Conservation (phyloP, 208 protist genomes). For the Strigomonas culicis region DNA sequence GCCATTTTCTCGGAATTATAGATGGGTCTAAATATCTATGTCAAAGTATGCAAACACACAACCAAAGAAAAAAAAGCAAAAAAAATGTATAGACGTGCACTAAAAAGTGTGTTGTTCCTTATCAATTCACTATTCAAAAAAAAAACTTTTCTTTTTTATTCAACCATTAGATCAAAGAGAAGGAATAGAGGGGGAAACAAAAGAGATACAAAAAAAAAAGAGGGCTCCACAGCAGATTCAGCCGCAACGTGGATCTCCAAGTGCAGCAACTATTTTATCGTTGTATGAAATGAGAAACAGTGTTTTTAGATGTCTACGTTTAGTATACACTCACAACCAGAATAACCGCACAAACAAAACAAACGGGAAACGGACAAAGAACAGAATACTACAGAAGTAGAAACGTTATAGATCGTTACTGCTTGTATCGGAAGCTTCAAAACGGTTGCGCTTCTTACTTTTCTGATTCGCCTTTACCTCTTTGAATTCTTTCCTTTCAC, state of each 20-base stretch:
- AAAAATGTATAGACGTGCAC: not conserved
- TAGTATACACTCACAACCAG: not conserved
- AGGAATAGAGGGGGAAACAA: not conserved
- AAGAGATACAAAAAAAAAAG: slow-evolving; percentile 2
- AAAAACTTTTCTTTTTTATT: slow-evolving; percentile 1
- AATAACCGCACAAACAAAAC: not conserved
- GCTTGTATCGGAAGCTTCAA: not conserved
- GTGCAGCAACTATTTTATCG: too few species aligned
- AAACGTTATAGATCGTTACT: not conserved
- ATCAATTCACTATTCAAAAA: not conserved
- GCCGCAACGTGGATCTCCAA: too few species aligned
- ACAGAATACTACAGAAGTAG: not conserved
- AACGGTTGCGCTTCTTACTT: not conserved
- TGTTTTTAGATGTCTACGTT: too few species aligned
- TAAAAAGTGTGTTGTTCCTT: not conserved
- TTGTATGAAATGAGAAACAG: too few species aligned
- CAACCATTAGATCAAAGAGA: not conserved
- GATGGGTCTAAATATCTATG: not conserved
- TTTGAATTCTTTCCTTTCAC: not conserved
- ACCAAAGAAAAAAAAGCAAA: slow-evolving; percentile 8
- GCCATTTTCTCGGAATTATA: not conserved
- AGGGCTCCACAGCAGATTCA: too few species aligned
- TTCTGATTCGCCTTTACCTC: not conserved
- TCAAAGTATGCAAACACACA: not conserved
- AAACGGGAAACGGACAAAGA: not conserved